phyloP scores from a whole-genome alignment of 192 early-diverging fungal genomes.

The Rhizophagus clarus region DNA sequence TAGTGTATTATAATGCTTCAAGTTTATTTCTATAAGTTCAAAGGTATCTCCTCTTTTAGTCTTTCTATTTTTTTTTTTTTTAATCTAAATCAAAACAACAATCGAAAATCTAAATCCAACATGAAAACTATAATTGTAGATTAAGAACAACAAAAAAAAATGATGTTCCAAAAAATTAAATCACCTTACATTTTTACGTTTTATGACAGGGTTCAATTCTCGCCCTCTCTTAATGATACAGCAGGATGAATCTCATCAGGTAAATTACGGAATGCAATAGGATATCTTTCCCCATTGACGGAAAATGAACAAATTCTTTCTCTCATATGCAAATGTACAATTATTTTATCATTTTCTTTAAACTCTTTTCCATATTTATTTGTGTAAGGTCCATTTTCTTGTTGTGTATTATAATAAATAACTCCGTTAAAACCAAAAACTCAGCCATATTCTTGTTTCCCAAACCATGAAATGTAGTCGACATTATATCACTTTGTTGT shows the following conservation, averaged over 20 bases:
- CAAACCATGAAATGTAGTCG: neutral
- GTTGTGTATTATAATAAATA: neutral
- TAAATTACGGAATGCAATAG: conserved; percentile 6
- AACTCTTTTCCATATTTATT: neutral
- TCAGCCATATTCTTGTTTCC: neutral
- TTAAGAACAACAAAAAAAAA: no score
- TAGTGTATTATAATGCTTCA: no score
- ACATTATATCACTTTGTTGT: neutral
- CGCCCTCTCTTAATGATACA: neutral
- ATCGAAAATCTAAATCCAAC: no score
- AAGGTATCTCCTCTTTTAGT: no score
- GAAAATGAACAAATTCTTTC: conserved; percentile 16
- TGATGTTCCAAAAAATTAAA: no score
- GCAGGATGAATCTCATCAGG: conserved; percentile 15
- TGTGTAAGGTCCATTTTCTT: neutral
- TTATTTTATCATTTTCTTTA: neutral
- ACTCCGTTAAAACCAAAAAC: neutral
- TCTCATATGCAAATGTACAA: conserved; percentile 20
- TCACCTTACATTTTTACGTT: no score
- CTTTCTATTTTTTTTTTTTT: no score
- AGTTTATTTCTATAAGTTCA: no score
- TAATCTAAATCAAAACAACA: no score
- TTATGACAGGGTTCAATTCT: neutral
- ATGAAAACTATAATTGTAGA: no score
- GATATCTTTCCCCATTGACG: neutral